A percentile compares a stretch with the other conserved stretches of the same genome.
Evolutionary conservation across 345 rosid genomes (phyloP).

Genomic region (Eucalyptus victrix): DNA sequence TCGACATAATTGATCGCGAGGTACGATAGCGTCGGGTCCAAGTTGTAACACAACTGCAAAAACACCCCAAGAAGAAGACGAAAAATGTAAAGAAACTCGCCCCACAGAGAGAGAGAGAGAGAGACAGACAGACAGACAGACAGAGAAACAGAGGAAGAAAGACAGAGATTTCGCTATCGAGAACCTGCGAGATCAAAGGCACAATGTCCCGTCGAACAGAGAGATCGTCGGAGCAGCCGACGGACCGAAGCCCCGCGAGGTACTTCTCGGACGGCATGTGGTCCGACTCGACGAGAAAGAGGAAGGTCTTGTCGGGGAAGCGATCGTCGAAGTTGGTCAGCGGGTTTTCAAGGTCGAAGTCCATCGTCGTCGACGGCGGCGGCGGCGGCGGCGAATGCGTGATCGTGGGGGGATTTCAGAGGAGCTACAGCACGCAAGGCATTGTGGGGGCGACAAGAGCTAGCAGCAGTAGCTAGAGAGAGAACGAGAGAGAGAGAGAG

Average conservation of each 20-base stretch:
- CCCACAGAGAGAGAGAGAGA: background rate
- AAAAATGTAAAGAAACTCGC: background rate
- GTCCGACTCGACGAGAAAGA: slow-evolving; percentile 47
- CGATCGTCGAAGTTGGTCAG: slow-evolving; percentile 10
- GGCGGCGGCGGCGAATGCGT: background rate
- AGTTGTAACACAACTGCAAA: slow-evolving; percentile 21
- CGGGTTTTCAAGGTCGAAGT: slow-evolving; percentile 71
- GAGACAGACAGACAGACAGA: too few species aligned
- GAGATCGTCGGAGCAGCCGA: slow-evolving; percentile 8
- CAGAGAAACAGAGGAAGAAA: background rate
- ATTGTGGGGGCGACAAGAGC: background rate
- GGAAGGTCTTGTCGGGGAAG: slow-evolving; percentile 7
- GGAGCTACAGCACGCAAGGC: background rate
- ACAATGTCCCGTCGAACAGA: slow-evolving; percentile 30
- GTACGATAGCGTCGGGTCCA: slow-evolving; percentile 39
- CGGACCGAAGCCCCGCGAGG: slow-evolving; percentile 15
- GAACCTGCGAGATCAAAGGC: slow-evolving; percentile 37
- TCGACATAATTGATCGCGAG: slow-evolving; percentile 80
- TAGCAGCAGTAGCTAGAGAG: background rate
- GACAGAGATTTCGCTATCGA: background rate
- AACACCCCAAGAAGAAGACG: background rate
- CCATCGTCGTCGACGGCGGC: slow-evolving; percentile 28
- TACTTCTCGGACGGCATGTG: slow-evolving; percentile 51
- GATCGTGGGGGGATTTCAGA: background rate
- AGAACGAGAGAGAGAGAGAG: background rate